Conservation (phyloP, 495 filamentous ascomycete genomes). For the Friedmanniomyces simplex region DNA sequence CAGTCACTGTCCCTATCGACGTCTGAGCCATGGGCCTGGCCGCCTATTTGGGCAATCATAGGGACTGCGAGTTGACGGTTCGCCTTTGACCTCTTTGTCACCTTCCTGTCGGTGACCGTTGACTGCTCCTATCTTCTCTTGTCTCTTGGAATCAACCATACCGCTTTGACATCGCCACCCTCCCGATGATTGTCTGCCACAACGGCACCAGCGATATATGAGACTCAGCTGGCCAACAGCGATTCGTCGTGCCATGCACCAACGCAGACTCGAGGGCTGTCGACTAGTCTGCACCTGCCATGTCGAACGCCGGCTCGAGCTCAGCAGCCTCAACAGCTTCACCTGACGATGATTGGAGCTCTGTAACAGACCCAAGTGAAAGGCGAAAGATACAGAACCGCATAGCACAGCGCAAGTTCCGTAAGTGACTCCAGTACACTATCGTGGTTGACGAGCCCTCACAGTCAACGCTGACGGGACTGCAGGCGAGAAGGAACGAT, state of each 20-base stretch:
- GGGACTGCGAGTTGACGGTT: background rate
- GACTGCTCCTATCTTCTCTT: background rate
- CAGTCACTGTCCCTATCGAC: background rate
- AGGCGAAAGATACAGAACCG: constrained; percentile 35
- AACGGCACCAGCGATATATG: background rate
- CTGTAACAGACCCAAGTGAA: constrained; percentile 29
- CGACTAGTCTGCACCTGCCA: background rate
- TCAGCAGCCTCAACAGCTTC: constrained; percentile 2
- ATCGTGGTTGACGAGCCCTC: background rate
- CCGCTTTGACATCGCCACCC: background rate
- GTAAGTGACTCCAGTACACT: constrained; percentile 21
- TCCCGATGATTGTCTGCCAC: background rate
- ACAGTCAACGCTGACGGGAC: background rate
- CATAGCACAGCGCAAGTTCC: constrained; percentile 33
- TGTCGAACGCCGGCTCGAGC: constrained; percentile 13
- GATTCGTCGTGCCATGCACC: constrained; percentile 1
- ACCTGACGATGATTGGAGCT: constrained; percentile 29
- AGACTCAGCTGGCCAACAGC: background rate
- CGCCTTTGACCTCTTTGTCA: background rate
- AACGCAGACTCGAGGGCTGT: background rate
- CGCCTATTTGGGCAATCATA: background rate
- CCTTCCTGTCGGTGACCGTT: background rate
- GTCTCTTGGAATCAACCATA: background rate
- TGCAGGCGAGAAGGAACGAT: constrained; percentile 48
- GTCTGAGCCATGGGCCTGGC: background rate